Percentiles rank a stretch among this genome's conserved stretches.
These are phyloP conservation scores for Aspergillus heteromorphus DNA, from an alignment of 495 filamentous ascomycete species.

Conservation along the genomic window DNA sequence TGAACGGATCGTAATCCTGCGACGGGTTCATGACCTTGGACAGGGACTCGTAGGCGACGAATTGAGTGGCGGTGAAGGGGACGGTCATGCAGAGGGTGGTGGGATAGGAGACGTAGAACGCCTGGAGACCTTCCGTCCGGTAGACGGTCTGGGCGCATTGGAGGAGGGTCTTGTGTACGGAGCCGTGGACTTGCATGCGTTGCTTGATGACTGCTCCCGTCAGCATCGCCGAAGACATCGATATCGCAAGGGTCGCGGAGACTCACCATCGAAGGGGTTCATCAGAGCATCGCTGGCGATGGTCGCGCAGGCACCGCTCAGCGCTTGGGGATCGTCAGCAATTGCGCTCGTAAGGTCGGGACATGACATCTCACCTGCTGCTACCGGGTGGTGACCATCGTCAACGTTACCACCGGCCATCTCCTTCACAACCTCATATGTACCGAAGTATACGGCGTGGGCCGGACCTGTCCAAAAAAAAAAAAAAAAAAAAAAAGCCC, in stretches of 20 bases:
- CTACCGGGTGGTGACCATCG: constrained; percentile 86
- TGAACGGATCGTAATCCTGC: constrained; percentile 80
- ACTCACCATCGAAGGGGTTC: constrained; percentile 97
- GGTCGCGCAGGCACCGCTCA: constrained; percentile 88
- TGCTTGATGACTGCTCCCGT: constrained; percentile 84
- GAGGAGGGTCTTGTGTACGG: constrained; percentile 74
- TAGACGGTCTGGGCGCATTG: constrained; percentile 87
- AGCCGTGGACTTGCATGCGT: constrained; percentile 96
- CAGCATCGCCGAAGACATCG: constrained; percentile 2
- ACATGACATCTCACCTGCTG: constrained; percentile 61
- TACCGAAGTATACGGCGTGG: constrained; percentile 96
- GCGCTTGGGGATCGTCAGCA: constrained; percentile 48
- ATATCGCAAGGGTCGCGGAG: neutral
- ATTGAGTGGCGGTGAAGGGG: constrained; percentile 93
- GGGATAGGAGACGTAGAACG: constrained; percentile 98
- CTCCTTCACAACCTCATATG: constrained; percentile 96
- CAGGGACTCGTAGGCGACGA: constrained; percentile 94
- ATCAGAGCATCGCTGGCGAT: constrained; percentile 97
- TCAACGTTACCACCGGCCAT: constrained; percentile 86
- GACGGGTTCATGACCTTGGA: constrained; percentile 87
- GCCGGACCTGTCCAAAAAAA: constrained; percentile 78
- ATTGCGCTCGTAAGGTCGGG: constrained; percentile 4
- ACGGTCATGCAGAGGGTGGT: constrained; percentile 98
- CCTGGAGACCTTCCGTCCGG: constrained; percentile 76
- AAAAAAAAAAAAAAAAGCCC: too few species aligned